A percentile compares a stretch with the other conserved stretches of the same genome.
Conservation (phyloP, 2,329 filamentous ascomycete genomes). For the Aspergillus thermomutatus region DNA sequence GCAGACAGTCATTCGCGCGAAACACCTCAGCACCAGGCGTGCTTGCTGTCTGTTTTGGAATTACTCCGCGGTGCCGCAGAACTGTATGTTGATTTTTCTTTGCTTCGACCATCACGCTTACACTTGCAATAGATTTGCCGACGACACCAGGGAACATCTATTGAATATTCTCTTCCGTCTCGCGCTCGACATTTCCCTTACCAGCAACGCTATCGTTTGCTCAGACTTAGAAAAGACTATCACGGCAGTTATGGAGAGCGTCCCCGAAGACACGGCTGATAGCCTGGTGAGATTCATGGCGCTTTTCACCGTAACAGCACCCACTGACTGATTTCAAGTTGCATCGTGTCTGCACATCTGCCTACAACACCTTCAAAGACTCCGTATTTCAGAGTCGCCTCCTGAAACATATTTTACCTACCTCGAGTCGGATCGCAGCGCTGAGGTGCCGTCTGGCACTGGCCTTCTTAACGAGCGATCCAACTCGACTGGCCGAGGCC, state of each 20-base stretch:
- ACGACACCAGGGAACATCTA: conserved; percentile 29
- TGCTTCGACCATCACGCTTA: conserved; percentile 7
- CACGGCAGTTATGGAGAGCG: conserved; percentile 26
- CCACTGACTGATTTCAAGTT: conserved; percentile 22
- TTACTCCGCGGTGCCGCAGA: conserved; percentile 30
- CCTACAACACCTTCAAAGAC: conserved; percentile 36
- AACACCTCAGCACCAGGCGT: conserved; percentile 12
- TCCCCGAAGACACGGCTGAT: conserved; percentile 16
- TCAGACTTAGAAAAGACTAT: conserved; percentile 34
- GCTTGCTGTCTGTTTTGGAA: conserved; percentile 33
- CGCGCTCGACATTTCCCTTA: conserved; percentile 34
- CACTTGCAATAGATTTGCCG: conserved; percentile 26
- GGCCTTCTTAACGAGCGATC: conserved; percentile 32
- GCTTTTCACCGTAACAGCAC: background rate
- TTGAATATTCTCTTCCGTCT: conserved; percentile 36
- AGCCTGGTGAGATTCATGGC: conserved; percentile 17
- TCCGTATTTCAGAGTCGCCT: conserved; percentile 38
- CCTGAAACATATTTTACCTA: conserved; percentile 39
- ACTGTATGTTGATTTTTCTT: conserved; percentile 21
- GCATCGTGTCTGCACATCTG: conserved; percentile 22
- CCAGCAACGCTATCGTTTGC: conserved; percentile 25
- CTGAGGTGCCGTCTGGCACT: conserved; percentile 40
- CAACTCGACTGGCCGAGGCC: conserved; percentile 24
- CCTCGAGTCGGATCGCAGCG: conserved; percentile 33
- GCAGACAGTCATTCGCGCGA: conserved; percentile 15